Evolutionary conservation across 2,329 filamentous ascomycete genomes (phyloP).

Genomic region (Didymella arachidicola): DNA sequence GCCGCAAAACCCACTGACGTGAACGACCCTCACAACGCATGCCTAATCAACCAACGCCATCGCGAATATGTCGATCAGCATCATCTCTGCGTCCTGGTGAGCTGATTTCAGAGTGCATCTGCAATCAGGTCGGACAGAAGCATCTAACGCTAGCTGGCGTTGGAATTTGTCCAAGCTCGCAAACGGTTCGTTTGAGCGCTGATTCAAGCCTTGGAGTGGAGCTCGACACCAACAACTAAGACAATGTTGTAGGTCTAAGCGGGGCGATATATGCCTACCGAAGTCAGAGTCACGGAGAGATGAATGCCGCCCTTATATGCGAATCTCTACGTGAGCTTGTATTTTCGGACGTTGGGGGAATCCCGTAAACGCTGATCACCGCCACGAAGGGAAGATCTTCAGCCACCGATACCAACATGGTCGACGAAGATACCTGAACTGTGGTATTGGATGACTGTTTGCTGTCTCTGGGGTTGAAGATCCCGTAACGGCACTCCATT

Average conservation of each 20-base stretch:
- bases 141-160: not conserved
- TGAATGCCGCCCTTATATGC: constrained; percentile 18
- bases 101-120: not conserved
- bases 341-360: constrained; percentile 35
- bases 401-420: constrained; percentile 19
- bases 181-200: constrained; percentile 23
- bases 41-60: constrained; percentile 15
- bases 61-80: constrained; percentile 14
- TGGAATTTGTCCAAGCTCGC: constrained; percentile 4
- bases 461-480: constrained; percentile 9
- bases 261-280: constrained; percentile 7
- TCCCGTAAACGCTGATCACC: constrained; percentile 32
- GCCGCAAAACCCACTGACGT: constrained; percentile 19
- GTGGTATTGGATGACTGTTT: constrained; percentile 4
- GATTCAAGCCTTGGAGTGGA: constrained; percentile 14
- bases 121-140: constrained; percentile 4
- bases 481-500: constrained; percentile 18
- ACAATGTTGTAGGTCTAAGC: constrained; percentile 6
- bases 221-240: constrained; percentile 21
- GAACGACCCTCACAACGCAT: constrained; percentile 13
- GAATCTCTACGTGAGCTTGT: constrained; percentile 7
- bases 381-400: constrained; percentile 26
- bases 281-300: not conserved
- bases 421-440: not conserved
- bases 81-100: constrained; percentile 8